Base-by-base conservation (phyloP, 495 filamentous ascomycete species). In the Chaetomidium leptoderma region DNA sequence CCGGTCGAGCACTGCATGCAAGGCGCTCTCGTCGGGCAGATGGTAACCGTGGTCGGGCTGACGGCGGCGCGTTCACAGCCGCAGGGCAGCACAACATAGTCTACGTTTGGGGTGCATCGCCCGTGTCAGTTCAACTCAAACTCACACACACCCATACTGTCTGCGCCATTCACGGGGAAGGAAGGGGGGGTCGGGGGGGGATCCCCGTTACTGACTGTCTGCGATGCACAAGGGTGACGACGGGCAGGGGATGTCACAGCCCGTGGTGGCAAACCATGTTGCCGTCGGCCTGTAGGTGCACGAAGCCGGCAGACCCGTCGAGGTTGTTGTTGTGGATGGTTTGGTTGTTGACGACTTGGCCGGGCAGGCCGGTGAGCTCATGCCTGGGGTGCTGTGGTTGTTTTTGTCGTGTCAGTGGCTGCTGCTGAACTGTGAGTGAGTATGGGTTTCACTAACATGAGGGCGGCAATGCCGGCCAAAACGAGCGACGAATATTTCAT, bases 1-100 rank as follows among this genome's bases (percentile, higher is more conserved):
- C 52, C 63, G 3, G 57, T 58, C 0, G 24, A 33, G 37, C 60
- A 65, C 46, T 63, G 65, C 17, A 26, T 27, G 13, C 63, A 65
- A 5, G 42, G 33, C 26, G 59, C 29, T 9, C 21, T 36, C n/a
- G 63, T 63, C n/a, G 63, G 48, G 54, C 65, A 67, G 35, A 65
- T 39, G 8, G 57, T 61, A 10, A 58, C 48, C 0, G 65, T 67
- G 13, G 58, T 54, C 5, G 59, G 60, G n/a, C 33, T 50, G n/a
- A 63, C 53, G 7, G 48, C 54, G 0, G 51, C 57, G 3, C 52
- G 29, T n/a, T 37, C 29, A 39, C 65, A 67, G n/a, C 65, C 63
- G 57, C 65, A 65, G 2, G 65, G 61, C 17, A 62, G 30, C 2
- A 51, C 53, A 19, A 64, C 42, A 39, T 19, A 49, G 26, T 16